Evolutionary conservation across 2,329 filamentous ascomycete species (phyloP).

Genomic region (Fusarium irregulare): DNA sequence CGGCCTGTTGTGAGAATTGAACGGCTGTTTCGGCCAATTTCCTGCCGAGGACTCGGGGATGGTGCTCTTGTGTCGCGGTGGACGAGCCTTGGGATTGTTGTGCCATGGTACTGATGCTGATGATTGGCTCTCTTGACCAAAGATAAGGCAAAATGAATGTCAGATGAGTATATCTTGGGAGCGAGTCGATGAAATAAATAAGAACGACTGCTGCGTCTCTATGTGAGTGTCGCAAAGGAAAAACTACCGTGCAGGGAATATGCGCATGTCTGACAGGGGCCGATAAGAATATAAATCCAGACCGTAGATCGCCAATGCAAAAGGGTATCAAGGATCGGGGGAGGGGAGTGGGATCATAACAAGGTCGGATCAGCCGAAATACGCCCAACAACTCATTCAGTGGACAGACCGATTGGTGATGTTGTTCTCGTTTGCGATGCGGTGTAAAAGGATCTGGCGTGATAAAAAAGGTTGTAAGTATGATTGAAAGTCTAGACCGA

Average conservation of each 20-base stretch:
- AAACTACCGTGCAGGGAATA: constrained; percentile 15
- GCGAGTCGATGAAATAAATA: not conserved
- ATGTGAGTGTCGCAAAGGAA: not conserved
- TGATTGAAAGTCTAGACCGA: constrained; percentile 11
- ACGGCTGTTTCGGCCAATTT: constrained; percentile 57
- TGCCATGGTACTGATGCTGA: constrained; percentile 21
- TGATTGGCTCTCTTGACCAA: not conserved
- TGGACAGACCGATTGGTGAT: constrained; percentile 20
- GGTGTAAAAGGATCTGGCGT: constrained; percentile 34
- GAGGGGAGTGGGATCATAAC: constrained; percentile 23
- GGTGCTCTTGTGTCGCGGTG: constrained; percentile 12
- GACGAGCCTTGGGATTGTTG: constrained; percentile 23
- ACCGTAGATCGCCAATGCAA: constrained; percentile 4
- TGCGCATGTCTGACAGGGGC: constrained; percentile 23
- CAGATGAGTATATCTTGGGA: not conserved
- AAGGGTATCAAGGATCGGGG: constrained; percentile 9
- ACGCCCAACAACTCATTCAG: constrained; percentile 24
- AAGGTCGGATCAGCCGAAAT: constrained; percentile 23
- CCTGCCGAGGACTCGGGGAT: constrained; percentile 34
- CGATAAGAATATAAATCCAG: constrained; percentile 7
- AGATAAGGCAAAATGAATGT: not conserved
- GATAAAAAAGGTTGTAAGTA: not conserved
- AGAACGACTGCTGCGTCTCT: not conserved
- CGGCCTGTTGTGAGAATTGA: constrained; percentile 71
- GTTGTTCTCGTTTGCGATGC: constrained; percentile 29